Evolutionary conservation across 768 basidiomycete species (phyloP).

Genomic region (Suillus luteus): DNA sequence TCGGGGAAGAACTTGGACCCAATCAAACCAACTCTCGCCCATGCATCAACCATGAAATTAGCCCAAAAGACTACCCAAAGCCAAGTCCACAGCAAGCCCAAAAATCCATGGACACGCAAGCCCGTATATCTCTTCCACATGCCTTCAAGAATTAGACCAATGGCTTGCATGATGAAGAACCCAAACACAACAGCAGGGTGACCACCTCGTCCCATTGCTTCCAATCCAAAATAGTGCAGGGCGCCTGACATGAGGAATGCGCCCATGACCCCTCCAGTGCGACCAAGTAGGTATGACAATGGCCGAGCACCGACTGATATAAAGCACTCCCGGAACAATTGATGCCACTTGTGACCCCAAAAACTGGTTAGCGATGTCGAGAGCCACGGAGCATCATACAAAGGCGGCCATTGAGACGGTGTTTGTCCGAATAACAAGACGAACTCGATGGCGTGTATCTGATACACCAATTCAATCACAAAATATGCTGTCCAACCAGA

Average conservation of each 20-base stretch:
- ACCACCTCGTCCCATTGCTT: slow-evolving; percentile 56
- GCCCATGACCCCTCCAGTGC: slow-evolving; percentile 51
- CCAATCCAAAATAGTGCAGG: slow-evolving; percentile 59
- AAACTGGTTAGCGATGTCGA: slow-evolving; percentile 61
- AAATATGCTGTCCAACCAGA: slow-evolving; percentile 48
- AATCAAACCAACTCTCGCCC: slow-evolving; percentile 21
- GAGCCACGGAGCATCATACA: slow-evolving; percentile 59
- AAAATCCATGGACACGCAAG: slow-evolving; percentile 46
- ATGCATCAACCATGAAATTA: slow-evolving; percentile 48
- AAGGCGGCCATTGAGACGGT: slow-evolving; percentile 61
- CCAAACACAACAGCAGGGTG: slow-evolving; percentile 45
- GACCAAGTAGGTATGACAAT: slow-evolving; percentile 45
- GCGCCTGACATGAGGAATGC: slow-evolving; percentile 62
- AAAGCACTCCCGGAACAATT: slow-evolving; percentile 61
- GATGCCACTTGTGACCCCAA: slow-evolving; percentile 72
- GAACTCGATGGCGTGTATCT: slow-evolving; percentile 44
- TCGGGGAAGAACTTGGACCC: slow-evolving; percentile 9
- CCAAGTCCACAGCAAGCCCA: slow-evolving; percentile 54
- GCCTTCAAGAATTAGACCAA: slow-evolving; percentile 53
- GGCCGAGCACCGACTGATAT: slow-evolving; percentile 52
- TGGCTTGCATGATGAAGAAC: slow-evolving; percentile 60
- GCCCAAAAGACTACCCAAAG: slow-evolving; percentile 51
- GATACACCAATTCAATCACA: slow-evolving; percentile 46
- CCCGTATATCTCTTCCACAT: slow-evolving; percentile 47
- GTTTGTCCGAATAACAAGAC: slow-evolving; percentile 49